These are phyloP conservation scores for Tricholoma bakamatsutake DNA, from an alignment of 768 basidiomycete species.

Conservation along the genomic window DNA sequence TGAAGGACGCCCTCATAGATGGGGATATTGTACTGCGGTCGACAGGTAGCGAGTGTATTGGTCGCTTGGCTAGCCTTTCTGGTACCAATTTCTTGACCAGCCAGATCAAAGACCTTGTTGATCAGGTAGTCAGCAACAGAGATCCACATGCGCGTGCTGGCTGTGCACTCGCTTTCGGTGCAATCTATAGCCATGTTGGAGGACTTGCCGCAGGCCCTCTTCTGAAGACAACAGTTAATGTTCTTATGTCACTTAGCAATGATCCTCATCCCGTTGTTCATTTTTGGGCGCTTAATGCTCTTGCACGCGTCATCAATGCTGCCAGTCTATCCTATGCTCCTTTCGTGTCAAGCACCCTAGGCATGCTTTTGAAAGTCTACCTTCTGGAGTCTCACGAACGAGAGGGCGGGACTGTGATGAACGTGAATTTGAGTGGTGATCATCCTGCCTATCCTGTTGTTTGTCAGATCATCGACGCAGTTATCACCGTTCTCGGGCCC, in stretches of 20 bases:
- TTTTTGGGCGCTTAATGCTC: conserved; percentile 84
- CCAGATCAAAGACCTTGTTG: conserved; percentile 86
- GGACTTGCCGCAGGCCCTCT: conserved; percentile 92
- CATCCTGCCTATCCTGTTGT: conserved; percentile 88
- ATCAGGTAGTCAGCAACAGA: conserved; percentile 91
- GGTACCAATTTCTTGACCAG: conserved; percentile 79
- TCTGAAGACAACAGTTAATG: conserved; percentile 92
- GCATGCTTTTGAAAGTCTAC: conserved; percentile 88
- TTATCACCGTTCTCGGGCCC: conserved; percentile 91
- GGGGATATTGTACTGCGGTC: conserved; percentile 71
- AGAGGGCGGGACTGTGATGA: conserved; percentile 80
- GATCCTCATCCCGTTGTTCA: conserved; percentile 97
- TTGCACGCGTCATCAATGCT: conserved; percentile 83
- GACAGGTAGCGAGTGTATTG: conserved; percentile 83
- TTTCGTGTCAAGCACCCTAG: conserved; percentile 82
- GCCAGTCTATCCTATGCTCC: conserved; percentile 90
- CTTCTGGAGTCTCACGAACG: conserved; percentile 86
- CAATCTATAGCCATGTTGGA: conserved; percentile 89
- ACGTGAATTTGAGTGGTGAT: conserved; percentile 85
- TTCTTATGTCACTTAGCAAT: conserved; percentile 89
- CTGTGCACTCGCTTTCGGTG: conserved; percentile 87
- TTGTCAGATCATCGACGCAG: conserved; percentile 88
- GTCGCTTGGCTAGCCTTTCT: conserved; percentile 77
- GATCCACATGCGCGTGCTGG: conserved; percentile 91
- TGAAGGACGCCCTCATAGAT: conserved; percentile 84